Conservation (phyloP, 192 early-diverging fungal genomes). For the Podila epicladia region DNA sequence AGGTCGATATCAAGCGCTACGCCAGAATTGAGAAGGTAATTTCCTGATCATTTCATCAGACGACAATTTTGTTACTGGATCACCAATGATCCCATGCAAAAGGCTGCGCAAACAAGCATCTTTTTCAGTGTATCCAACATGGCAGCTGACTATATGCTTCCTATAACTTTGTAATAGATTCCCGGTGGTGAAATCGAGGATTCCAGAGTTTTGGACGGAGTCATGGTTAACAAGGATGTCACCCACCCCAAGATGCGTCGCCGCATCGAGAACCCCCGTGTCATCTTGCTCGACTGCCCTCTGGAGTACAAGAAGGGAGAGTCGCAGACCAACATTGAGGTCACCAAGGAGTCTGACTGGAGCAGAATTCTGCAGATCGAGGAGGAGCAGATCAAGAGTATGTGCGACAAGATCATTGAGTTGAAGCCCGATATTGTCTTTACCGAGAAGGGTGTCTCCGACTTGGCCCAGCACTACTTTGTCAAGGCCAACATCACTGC, state of each 20-base stretch:
- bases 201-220: conserved; percentile 92
- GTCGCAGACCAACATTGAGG: conserved; percentile 99
- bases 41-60: neutral
- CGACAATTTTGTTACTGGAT: too few species aligned
- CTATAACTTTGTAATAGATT: conserved; percentile 61
- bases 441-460: conserved; percentile 99
- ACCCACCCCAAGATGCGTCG: conserved; percentile 98
- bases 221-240: conserved; percentile 99
- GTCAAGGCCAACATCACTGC: conserved; percentile 98
- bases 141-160: neutral
- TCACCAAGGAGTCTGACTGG: conserved; percentile 98
- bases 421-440: conserved; percentile 98
- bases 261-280: conserved; percentile 94
- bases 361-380: conserved; percentile 96
- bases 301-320: conserved; percentile 99
- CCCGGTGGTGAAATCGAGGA: conserved; percentile 99
- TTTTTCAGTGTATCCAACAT: neutral
- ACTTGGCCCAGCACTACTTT: conserved; percentile 98
- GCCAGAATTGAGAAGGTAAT: conserved; percentile 95
- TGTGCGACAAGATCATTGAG: conserved; percentile 96
- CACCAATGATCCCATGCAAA: too few species aligned
- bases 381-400: conserved; percentile 97
- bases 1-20: conserved; percentile 99
- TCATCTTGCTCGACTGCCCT: conserved; percentile 97
- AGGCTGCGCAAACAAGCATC: too few species aligned